phyloP scores from a whole-genome alignment of 768 basidiomycete species.

The Boletus subcaerulescens region DNA sequence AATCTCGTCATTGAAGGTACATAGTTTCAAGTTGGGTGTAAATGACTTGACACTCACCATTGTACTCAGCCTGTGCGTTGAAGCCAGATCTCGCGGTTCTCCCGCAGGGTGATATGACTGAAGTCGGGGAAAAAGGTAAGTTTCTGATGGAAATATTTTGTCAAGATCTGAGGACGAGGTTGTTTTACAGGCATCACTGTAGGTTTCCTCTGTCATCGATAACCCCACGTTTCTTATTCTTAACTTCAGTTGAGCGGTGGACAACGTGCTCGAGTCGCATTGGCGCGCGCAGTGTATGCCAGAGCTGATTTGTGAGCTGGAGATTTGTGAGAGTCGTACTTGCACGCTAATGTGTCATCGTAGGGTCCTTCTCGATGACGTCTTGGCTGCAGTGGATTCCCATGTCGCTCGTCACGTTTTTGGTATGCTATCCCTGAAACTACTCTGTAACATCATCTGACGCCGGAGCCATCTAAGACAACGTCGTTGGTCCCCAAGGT shows the following conservation, averaged over 20 bases:
- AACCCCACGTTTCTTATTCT: slow-evolving; percentile 12
- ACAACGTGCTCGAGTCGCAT: slow-evolving; percentile 75
- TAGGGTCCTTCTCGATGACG: slow-evolving; percentile 84
- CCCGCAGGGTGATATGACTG: slow-evolving; percentile 77
- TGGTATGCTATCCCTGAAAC: slow-evolving; percentile 37
- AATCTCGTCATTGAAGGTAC: slow-evolving; percentile 76
- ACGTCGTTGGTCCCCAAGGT: slow-evolving; percentile 84
- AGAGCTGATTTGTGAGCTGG: slow-evolving; percentile 76
- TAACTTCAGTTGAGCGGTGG: slow-evolving; percentile 67
- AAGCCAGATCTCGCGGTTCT: slow-evolving; percentile 76
- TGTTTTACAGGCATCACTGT: slow-evolving; percentile 52
- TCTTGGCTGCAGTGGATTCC: slow-evolving; percentile 81
- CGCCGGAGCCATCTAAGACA: slow-evolving; percentile 43
- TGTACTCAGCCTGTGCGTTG: slow-evolving; percentile 71
- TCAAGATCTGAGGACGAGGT: neutral
- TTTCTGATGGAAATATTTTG: neutral
- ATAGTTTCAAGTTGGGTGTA: neutral
- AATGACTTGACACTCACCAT: neutral
- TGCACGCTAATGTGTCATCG: neutral
- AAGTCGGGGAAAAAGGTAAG: slow-evolving; percentile 82
- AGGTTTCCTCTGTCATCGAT: slow-evolving; percentile 18
- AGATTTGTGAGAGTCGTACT: too few relatives aligned
- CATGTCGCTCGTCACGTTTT: slow-evolving; percentile 87
- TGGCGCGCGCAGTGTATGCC: slow-evolving; percentile 89
- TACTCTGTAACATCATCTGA: neutral